Evolutionary conservation across 345 rosid species (phyloP), one percentile per base, ranked within the genome.

Genomic region (Hibiscus syriacus): DNA sequence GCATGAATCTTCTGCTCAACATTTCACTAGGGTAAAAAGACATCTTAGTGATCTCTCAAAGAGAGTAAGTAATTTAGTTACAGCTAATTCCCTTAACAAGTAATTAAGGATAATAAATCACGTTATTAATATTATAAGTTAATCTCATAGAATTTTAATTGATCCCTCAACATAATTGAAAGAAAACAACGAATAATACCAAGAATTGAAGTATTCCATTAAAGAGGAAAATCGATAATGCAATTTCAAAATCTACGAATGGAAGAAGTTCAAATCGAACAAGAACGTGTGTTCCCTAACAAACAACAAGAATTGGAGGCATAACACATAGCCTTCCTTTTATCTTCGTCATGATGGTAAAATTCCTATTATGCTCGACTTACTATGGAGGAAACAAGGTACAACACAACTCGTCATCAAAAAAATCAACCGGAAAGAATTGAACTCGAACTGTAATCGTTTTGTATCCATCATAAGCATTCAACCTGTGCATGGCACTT

Each of bases 341-440:
- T 55, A 17, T 74, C 64, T 55, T 39, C 67, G 71, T 73, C 64
- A 6, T 23, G 30, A 66, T 43, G 46, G 53, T 64, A 34, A 58
- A 53, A 34, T 19, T 57, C 68, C 64, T 49, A 60, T 57, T 60
- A 68, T 76, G 73, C 67, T 67, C 26, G 67, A 59, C 58, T 45
- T 41, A 38, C 19, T 46, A 46, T n/a, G 50, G 49, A 66, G 70
- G 65, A 73, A 67, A n/a, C 62, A 71, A 58, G 77, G 74, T 68
- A 74, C 57, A 65, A 71, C 43, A 50, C 41, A 66, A 69, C 59
- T 50, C 27, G 36, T 16, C 8, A 48, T 16, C n/a, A 7, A n/a
- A 48, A 48, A 72, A 64, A 29, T 58, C 62, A 70, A 68, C 56
- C 56, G 66, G 73, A 71, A 80, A 75, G 74, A 68, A 77, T 77